Percentiles rank a stretch among this genome's conserved stretches.
These are phyloP conservation scores for Laetiporus sulphureus DNA, from an alignment of 1,284 basidiomycete species.

Conservation along the genomic window DNA sequence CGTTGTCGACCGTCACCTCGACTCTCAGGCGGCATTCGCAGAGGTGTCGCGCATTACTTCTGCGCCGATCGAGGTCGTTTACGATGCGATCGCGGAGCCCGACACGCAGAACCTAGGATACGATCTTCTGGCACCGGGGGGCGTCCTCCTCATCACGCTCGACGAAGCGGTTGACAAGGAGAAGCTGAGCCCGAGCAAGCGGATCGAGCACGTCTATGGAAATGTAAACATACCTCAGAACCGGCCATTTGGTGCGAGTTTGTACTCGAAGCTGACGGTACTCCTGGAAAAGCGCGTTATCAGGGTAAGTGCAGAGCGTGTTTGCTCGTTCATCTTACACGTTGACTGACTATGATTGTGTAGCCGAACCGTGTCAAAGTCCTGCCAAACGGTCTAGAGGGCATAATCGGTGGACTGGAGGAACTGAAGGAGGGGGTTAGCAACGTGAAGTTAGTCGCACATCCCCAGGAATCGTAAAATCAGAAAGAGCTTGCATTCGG, in stretches of 20 bases:
- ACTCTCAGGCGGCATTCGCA: conserved; percentile 3
- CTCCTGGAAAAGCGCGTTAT: conserved; percentile 10
- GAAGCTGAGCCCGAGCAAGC: conserved; percentile 4
- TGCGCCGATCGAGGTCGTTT: conserved; percentile 17
- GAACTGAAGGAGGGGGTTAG: conserved; percentile 37
- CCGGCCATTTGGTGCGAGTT: conserved; percentile 1
- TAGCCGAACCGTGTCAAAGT: conserved; percentile 31
- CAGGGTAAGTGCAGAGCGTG: conserved; percentile 6
- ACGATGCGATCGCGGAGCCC: conserved; percentile 19
- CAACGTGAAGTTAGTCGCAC: conserved; percentile 41
- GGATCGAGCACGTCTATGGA: conserved; percentile 6
- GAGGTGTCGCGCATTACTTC: conserved; percentile 9
- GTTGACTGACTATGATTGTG: background rate
- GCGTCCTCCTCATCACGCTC: conserved; percentile 16
- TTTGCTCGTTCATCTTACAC: background rate
- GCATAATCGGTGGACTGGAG: conserved; percentile 36
- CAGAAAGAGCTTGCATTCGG: no score
- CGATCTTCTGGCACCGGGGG: conserved; percentile 21
- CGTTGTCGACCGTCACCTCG: conserved; percentile 17
- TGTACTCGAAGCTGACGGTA: conserved; percentile 7
- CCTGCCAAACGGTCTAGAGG: conserved; percentile 38
- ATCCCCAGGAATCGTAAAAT: conserved; percentile 30
- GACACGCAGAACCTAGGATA: conserved; percentile 19
- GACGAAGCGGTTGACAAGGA: conserved; percentile 1
- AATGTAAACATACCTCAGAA: conserved; percentile 2